These are phyloP conservation scores for Corylus heterophylla DNA, from an alignment of 306 rosid species.

Conservation along the genomic window DNA sequence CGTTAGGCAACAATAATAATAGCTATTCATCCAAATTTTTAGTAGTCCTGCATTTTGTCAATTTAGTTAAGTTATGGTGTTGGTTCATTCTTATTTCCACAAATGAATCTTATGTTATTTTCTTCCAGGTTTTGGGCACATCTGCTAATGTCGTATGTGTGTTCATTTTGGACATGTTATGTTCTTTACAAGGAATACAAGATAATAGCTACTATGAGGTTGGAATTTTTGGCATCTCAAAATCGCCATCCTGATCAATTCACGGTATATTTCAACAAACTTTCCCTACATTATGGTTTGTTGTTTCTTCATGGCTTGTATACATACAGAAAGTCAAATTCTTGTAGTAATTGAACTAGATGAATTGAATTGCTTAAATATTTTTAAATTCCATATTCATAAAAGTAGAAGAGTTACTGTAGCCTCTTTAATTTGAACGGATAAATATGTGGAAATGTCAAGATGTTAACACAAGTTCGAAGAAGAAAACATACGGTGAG, in stretches of 20 bases:
- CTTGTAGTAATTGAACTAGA: not conserved
- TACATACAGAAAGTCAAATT: not conserved
- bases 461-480: not conserved
- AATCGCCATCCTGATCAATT: constrained; percentile 82
- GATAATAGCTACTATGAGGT: constrained; percentile 63
- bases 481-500: too few species aligned
- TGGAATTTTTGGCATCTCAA: constrained; percentile 73
- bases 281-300: not conserved
- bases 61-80: not conserved
- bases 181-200: constrained; percentile 70
- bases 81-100: constrained; percentile 19
- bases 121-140: constrained; percentile 80
- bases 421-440: not conserved
- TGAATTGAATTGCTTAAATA: not conserved
- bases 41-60: not conserved
- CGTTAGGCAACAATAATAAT: not conserved
- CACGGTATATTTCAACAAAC: constrained; percentile 47
- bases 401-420: not conserved
- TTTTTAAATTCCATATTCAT: not conserved
- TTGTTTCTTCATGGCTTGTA: not conserved
- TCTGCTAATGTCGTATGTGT: constrained; percentile 71
- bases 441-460: not conserved
- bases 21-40: not conserved
- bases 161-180: constrained; percentile 81
- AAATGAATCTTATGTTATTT: constrained; percentile 9